Conservation (phyloP, 495 filamentous ascomycete genomes). For the Penicillium cataractarum region DNA sequence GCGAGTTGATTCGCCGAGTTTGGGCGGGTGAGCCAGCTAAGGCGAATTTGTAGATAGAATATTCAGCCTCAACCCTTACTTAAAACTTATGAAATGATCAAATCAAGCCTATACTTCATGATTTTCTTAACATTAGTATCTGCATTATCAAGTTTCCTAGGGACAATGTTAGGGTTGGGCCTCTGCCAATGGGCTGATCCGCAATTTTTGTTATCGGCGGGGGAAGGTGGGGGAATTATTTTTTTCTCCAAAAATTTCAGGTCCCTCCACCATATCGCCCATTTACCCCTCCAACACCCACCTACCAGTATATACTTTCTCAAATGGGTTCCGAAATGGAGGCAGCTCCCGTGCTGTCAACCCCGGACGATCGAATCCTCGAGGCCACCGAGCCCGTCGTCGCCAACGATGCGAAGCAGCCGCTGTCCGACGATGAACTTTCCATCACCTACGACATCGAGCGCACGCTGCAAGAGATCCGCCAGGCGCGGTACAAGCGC, state of each 20-base stretch:
- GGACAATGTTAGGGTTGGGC: background rate
- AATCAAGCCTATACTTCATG: background rate
- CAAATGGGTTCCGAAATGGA: constrained; percentile 44
- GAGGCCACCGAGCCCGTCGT: constrained; percentile 50
- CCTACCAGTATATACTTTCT: constrained; percentile 4
- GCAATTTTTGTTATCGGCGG: constrained; percentile 40
- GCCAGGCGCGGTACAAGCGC: constrained; percentile 66
- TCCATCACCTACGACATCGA: constrained; percentile 82
- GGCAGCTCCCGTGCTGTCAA: constrained; percentile 79
- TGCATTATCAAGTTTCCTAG: background rate
- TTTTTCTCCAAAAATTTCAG: constrained; percentile 27
- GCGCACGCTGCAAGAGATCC: constrained; percentile 76
- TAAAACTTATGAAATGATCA: background rate
- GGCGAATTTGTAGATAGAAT: constrained; percentile 54
- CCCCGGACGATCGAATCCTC: constrained; percentile 80
- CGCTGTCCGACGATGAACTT: constrained; percentile 70
- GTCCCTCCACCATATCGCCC: constrained; percentile 9
- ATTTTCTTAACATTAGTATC: background rate
- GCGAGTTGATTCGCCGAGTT: constrained; percentile 66
- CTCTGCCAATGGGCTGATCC: constrained; percentile 28
- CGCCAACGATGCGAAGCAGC: constrained; percentile 30
- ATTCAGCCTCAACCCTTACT: background rate
- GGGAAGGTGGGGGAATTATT: constrained; percentile 42
- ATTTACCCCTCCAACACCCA: constrained; percentile 15
- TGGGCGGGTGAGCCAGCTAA: constrained; percentile 70